Conservation (phyloP, 2,329 filamentous ascomycete genomes). For the Aspergillus texensis region DNA sequence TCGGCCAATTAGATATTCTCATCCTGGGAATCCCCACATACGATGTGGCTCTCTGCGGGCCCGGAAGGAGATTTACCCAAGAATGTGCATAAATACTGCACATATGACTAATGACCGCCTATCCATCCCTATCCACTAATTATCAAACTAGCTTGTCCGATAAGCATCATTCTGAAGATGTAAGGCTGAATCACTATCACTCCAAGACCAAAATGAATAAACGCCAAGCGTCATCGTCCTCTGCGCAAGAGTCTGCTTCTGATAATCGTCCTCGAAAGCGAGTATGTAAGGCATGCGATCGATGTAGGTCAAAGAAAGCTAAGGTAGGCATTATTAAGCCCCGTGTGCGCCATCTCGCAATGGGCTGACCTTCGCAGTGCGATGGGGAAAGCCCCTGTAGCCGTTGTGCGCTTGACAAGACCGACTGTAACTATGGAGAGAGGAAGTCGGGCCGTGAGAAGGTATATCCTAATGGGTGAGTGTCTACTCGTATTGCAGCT, state of each 20-base stretch:
- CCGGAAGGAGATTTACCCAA: not conserved
- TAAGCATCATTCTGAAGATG: not conserved
- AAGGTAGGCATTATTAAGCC: constrained; percentile 50
- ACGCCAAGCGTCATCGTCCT: not conserved
- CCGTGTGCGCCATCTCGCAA: constrained; percentile 14
- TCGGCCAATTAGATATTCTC: not conserved
- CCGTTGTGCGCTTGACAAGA: constrained; percentile 65
- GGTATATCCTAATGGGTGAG: constrained; percentile 69
- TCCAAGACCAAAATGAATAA: not conserved
- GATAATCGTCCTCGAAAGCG: not conserved
- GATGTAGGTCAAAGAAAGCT: constrained; percentile 67
- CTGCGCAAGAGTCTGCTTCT: not conserved
- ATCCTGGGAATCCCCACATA: not conserved
- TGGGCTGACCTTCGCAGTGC: constrained; percentile 48
- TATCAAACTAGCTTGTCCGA: not conserved
- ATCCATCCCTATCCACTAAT: not conserved
- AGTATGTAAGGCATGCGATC: constrained; percentile 63
- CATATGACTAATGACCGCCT: not conserved
- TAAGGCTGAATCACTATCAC: not conserved
- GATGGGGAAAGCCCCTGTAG: constrained; percentile 64
- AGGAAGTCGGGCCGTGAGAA: constrained; percentile 69
- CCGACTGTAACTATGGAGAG: constrained; percentile 67
- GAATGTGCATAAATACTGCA: not conserved
- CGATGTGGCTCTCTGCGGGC: not conserved
- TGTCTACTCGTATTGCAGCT: not conserved